Conservation (phyloP, 2,329 filamentous ascomycete species). For the Arthroderma sp. region DNA sequence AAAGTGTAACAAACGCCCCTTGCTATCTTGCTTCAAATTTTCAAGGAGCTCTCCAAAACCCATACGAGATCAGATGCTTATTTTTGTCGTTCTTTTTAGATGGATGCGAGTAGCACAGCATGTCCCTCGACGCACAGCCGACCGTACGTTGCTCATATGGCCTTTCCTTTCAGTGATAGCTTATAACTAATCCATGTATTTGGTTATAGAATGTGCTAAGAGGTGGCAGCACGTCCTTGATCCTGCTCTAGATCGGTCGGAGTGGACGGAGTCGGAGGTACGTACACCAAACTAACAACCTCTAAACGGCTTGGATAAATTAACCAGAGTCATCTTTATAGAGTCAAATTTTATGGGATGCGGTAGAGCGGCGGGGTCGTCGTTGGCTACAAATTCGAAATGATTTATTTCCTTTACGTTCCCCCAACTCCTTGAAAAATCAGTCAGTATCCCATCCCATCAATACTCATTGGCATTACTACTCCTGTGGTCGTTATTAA, state of each 20-base stretch:
- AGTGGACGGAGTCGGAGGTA: neutral
- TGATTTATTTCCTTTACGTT: neutral
- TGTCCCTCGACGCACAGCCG: neutral
- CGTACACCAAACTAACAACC: neutral
- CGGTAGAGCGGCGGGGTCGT: neutral
- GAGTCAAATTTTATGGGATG: neutral
- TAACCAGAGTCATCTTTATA: neutral
- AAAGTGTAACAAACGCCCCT: neutral
- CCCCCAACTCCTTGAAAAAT: slow-evolving; percentile 1
- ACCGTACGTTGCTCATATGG: neutral
- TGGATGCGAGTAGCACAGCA: neutral
- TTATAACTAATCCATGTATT: neutral
- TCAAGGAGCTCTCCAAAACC: neutral
- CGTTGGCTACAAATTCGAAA: neutral
- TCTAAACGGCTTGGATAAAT: neutral
- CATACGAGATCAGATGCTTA: neutral
- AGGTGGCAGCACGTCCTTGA: neutral
- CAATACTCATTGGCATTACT: neutral
- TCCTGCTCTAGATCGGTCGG: neutral
- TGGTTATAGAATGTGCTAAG: neutral
- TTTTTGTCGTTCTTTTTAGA: neutral
- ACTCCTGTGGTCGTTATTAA: too few relatives aligned
- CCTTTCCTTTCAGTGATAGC: neutral
- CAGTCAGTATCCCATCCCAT: neutral
- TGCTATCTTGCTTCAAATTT: neutral